Evolutionary conservation across 306 rosid species (phyloP).

Genomic region (Glycyrrhiza uralensis): DNA sequence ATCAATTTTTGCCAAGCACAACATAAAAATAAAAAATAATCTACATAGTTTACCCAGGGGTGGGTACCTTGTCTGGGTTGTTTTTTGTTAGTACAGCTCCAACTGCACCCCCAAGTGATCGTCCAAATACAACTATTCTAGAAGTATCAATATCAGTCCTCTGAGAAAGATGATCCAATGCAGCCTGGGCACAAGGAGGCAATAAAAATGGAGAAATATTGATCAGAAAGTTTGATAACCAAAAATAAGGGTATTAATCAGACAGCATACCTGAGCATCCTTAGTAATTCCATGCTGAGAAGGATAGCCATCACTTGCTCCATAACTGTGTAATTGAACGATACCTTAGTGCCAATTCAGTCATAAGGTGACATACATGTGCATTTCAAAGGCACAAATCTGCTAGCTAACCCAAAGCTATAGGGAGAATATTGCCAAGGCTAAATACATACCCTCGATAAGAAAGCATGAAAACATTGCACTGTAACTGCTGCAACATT

Average conservation of each 20-base stretch:
- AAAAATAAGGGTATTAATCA: background rate
- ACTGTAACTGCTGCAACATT: conserved; percentile 77
- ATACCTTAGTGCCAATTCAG: conserved; percentile 25
- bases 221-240: background rate
- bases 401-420: background rate
- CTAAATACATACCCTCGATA: conserved; percentile 77
- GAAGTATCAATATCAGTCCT: conserved; percentile 90
- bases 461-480: conserved; percentile 96
- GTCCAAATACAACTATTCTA: conserved; percentile 88
- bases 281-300: conserved; percentile 87
- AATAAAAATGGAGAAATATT: background rate
- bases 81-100: conserved; percentile 81
- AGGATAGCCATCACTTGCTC: conserved; percentile 98
- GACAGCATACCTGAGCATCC: conserved; percentile 85
- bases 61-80: conserved; percentile 89
- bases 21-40: background rate
- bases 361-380: conserved; percentile 11
- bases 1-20: background rate
- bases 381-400: conserved; percentile 4
- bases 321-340: conserved; percentile 55
- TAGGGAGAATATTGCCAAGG: background rate
- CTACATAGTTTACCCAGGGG: background rate
- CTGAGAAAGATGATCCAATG: conserved; percentile 94
- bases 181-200: conserved; percentile 58
- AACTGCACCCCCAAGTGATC: conserved; percentile 99